Percentiles rank a stretch among this genome's conserved stretches.
Evolutionary conservation across 108 stramenopile species (phyloP).

Genomic region (Schizochytrium sp.): DNA sequence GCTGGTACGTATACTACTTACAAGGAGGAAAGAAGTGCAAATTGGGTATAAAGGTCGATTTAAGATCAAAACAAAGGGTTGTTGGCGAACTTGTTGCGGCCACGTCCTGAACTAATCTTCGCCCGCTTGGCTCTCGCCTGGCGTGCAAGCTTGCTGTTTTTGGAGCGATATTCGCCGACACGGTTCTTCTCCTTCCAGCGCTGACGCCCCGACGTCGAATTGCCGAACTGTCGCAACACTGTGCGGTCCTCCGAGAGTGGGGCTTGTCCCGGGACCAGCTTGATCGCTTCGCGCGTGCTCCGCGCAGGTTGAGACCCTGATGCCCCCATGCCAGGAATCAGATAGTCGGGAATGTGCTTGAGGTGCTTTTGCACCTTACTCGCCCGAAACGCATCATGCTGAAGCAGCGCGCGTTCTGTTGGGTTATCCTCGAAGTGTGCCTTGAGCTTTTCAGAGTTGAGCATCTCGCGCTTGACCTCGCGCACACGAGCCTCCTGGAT

Average conservation of each 20-base stretch:
- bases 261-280: no score
- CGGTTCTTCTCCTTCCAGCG: background rate
- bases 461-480: constrained; percentile 81
- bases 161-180: background rate
- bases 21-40: no score
- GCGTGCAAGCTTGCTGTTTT: background rate
- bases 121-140: no score
- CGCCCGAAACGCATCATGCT: constrained; percentile 47
- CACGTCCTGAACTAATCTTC: no score
- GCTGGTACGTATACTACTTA: no score
- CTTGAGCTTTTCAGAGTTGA: constrained; percentile 81
- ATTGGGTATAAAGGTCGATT: no score
- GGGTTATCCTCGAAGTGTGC: constrained; percentile 90
- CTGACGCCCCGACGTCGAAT: background rate
- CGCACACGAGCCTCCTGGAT: constrained; percentile 81
- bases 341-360: background rate
- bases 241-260: background rate
- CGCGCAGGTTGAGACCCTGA: no score
- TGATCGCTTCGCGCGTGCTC: no score
- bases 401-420: constrained; percentile 67
- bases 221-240: background rate
- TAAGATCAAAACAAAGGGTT: no score
- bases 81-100: no score
- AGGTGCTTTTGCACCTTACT: background rate
- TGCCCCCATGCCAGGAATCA: background rate